Evolutionary conservation across 2,329 filamentous ascomycete species (phyloP).

Genomic region (Camptophora hylomeconis): DNA sequence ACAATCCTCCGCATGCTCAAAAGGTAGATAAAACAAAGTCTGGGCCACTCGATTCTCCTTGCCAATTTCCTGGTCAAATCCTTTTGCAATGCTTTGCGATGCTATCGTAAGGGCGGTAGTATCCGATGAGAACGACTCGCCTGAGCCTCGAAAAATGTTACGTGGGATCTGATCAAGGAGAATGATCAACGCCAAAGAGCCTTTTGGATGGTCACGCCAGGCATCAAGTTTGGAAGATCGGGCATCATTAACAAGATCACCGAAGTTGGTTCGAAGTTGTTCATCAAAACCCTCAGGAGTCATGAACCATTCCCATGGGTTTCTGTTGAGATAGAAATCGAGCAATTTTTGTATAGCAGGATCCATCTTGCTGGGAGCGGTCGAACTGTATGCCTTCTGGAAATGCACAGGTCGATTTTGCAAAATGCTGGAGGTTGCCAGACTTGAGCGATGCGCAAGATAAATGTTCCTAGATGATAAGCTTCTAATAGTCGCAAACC

Average conservation of each 20-base stretch:
- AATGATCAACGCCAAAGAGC: conserved; percentile 24
- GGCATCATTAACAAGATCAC: conserved; percentile 13
- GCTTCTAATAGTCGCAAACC: too few species aligned
- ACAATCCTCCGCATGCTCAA: conserved; percentile 25
- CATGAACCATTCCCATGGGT: conserved; percentile 14
- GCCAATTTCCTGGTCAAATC: conserved; percentile 19
- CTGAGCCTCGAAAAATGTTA: conserved; percentile 23
- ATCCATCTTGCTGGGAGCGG: too few species aligned
- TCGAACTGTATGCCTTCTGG: too few species aligned
- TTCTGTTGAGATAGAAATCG: conserved; percentile 19
- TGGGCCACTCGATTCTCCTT: background rate
- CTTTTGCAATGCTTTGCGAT: conserved; percentile 18
- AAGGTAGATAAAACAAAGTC: conserved; percentile 24
- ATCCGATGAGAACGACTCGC: conserved; percentile 22
- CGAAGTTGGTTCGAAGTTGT: conserved; percentile 14
- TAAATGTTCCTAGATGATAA: too few species aligned
- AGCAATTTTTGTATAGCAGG: conserved; percentile 13
- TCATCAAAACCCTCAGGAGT: conserved; percentile 9
- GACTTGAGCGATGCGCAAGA: too few species aligned
- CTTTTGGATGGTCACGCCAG: conserved; percentile 12
- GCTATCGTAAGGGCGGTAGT: conserved; percentile 19
- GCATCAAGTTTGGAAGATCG: conserved; percentile 13
- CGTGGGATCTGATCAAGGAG: conserved; percentile 28
- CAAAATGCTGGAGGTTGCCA: too few species aligned
- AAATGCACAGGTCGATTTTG: too few species aligned